Conservation (phyloP, 2,329 filamentous ascomycete species). For the Cucurbitaria berberidis region DNA sequence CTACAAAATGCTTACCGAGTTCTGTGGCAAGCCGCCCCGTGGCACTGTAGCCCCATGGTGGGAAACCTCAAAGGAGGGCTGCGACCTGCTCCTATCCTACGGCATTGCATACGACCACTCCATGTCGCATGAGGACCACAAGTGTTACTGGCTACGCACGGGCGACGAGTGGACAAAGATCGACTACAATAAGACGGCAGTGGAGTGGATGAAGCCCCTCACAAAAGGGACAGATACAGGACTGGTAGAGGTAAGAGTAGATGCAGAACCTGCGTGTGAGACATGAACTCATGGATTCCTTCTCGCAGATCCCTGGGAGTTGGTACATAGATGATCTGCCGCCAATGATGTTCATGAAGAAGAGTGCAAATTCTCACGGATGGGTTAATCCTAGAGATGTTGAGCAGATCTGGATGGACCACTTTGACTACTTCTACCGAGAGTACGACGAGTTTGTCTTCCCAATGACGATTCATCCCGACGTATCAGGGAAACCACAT, state of each 20-base stretch:
- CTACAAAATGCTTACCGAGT: constrained; percentile 72
- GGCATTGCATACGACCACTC: constrained; percentile 74
- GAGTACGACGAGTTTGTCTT: constrained; percentile 80
- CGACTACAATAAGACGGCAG: constrained; percentile 67
- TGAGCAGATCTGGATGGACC: constrained; percentile 69
- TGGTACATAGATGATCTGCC: constrained; percentile 68
- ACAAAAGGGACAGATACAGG: constrained; percentile 65
- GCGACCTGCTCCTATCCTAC: constrained; percentile 68
- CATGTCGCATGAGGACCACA: constrained; percentile 70
- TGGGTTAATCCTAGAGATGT: constrained; percentile 64
- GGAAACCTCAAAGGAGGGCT: constrained; percentile 73
- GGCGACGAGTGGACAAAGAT: constrained; percentile 73
- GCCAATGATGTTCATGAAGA: constrained; percentile 77
- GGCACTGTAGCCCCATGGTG: constrained; percentile 79
- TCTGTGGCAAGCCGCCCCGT: constrained; percentile 72
- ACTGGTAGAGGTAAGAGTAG: constrained; percentile 57
- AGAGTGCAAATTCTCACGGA: constrained; percentile 68
- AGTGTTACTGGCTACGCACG: constrained; percentile 68
- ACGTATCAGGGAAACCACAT: constrained; percentile 69
- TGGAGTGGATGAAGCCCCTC: constrained; percentile 71
- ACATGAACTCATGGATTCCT: not conserved
- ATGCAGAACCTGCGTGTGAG: not conserved
- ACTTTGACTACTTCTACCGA: constrained; percentile 76
- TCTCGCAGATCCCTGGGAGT: constrained; percentile 60
- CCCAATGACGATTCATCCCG: constrained; percentile 78